phyloP scores from a whole-genome alignment of 768 basidiomycete species.

The Trametes cinnabarina region DNA sequence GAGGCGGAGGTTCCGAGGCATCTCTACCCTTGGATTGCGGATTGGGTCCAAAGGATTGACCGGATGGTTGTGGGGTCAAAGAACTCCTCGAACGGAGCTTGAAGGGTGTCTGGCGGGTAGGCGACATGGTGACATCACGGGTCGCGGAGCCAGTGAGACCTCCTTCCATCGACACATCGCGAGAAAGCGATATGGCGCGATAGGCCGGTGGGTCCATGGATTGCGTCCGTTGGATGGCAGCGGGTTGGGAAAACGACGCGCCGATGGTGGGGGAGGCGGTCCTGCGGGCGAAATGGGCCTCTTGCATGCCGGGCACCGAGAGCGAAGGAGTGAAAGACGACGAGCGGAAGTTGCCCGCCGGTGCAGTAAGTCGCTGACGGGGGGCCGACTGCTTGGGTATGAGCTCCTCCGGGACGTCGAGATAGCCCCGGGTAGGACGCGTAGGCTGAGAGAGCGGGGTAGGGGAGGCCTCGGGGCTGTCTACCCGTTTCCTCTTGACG shows the following conservation, averaged over 20 bases:
- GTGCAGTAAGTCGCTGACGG: slow-evolving; percentile 16
- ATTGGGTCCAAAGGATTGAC: slow-evolving; percentile 41
- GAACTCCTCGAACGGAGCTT: slow-evolving; percentile 63
- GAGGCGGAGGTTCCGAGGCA: slow-evolving; percentile 66
- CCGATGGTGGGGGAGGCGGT: slow-evolving; percentile 22
- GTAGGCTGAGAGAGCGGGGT: slow-evolving; percentile 6
- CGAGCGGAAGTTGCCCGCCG: slow-evolving; percentile 14
- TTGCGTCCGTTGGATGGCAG: slow-evolving; percentile 54
- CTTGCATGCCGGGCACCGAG: slow-evolving; percentile 9
- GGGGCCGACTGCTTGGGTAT: slow-evolving; percentile 4
- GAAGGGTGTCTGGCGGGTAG: slow-evolving; percentile 41
- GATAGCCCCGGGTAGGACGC: slow-evolving; percentile 26
- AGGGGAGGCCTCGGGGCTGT: slow-evolving; percentile 21
- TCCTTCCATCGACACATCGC: slow-evolving; percentile 45
- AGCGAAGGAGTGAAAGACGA: slow-evolving; percentile 19
- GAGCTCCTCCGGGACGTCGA: slow-evolving; percentile 29
- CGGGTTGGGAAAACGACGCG: slow-evolving; percentile 4
- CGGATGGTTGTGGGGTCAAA: slow-evolving; percentile 65
- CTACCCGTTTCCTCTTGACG: slow-evolving; percentile 33
- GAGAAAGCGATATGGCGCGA: slow-evolving; percentile 35
- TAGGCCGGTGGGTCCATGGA: slow-evolving; percentile 59
- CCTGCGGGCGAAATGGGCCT: slow-evolving; percentile 7
- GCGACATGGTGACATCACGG: slow-evolving; percentile 49
- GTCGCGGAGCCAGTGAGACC: slow-evolving; percentile 29
- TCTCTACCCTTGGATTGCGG: slow-evolving; percentile 45